Conservation (phyloP, 1,139 yeast species). For the Protomyces inouyei region DNA sequence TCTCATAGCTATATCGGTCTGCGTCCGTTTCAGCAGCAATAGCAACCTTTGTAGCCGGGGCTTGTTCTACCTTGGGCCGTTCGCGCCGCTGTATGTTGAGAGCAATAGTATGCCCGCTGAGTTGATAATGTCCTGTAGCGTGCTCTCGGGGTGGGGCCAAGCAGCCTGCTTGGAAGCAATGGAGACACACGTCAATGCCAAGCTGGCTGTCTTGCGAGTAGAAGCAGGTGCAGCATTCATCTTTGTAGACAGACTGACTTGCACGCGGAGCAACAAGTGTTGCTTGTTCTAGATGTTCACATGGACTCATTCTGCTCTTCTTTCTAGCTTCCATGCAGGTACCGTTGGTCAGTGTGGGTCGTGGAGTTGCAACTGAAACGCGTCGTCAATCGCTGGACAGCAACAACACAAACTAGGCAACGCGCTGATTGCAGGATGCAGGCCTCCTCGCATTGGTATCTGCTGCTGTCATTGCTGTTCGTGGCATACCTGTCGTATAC, state of each 20-base stretch:
- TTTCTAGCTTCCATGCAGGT: background rate
- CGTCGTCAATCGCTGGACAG: too few relatives aligned
- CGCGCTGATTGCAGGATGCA: background rate
- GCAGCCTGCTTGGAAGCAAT: slow-evolving; percentile 63
- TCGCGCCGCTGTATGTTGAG: slow-evolving; percentile 51
- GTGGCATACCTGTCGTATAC: slow-evolving; percentile 5
- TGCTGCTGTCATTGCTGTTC: background rate
- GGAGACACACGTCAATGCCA: slow-evolving; percentile 71
- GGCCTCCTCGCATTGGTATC: slow-evolving; percentile 2
- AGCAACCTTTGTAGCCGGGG: slow-evolving; percentile 53
- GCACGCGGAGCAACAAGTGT: background rate
- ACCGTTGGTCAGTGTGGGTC: too few relatives aligned
- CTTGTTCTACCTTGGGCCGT: slow-evolving; percentile 36
- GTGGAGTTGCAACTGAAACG: too few relatives aligned
- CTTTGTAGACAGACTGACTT: slow-evolving; percentile 54
- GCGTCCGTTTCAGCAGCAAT: slow-evolving; percentile 64
- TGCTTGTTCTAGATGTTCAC: background rate
- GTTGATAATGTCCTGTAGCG: slow-evolving; percentile 50
- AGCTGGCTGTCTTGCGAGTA: slow-evolving; percentile 52
- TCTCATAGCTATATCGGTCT: slow-evolving; percentile 55
- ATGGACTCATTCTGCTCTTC: background rate
- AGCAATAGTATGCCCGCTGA: slow-evolving; percentile 52
- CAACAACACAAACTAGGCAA: too few relatives aligned
- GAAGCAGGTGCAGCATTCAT: slow-evolving; percentile 77
- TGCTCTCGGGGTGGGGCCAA: slow-evolving; percentile 47